phyloP scores from a whole-genome alignment of 164 flowering plant genomes.

The Litsea cubeba region DNA sequence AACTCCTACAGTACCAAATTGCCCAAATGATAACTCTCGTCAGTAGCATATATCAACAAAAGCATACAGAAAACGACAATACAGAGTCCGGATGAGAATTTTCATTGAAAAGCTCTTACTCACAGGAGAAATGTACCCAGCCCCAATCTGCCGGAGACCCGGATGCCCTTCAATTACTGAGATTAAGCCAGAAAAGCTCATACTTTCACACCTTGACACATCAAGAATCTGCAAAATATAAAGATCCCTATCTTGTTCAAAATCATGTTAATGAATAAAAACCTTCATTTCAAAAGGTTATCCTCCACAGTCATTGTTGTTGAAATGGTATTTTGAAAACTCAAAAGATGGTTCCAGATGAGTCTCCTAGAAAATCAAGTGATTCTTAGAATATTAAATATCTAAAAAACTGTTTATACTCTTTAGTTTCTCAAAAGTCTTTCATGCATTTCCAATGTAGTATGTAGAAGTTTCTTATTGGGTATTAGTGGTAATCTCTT shows the following conservation, averaged over 20 bases:
- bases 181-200: slow-evolving; percentile 38
- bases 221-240: slow-evolving; percentile 41
- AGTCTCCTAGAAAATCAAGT: no score
- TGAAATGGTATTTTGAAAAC: not conserved
- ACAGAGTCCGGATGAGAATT: not conserved
- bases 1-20: slow-evolving; percentile 39
- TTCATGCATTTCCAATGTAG: no score
- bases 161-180: slow-evolving; percentile 41
- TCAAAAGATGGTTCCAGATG: no score
- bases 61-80: not conserved
- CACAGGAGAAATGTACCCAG: slow-evolving; percentile 48
- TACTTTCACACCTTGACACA: slow-evolving; percentile 52
- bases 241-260: not conserved
- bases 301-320: not conserved
- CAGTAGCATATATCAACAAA: not conserved
- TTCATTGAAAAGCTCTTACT: slow-evolving; percentile 21
- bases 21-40: not conserved
- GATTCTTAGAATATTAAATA: no score
- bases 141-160: slow-evolving; percentile 36
- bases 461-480: no score
- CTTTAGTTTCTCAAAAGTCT: no score
- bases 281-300: not conserved
- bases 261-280: not conserved
- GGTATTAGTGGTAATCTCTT: no score
- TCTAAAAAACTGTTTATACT: no score